Evolutionary conservation across 73 alveolate genomes (phyloP), one percentile per base, ranked within the genome.

Genomic region (Paraurostyla sp.): DNA sequence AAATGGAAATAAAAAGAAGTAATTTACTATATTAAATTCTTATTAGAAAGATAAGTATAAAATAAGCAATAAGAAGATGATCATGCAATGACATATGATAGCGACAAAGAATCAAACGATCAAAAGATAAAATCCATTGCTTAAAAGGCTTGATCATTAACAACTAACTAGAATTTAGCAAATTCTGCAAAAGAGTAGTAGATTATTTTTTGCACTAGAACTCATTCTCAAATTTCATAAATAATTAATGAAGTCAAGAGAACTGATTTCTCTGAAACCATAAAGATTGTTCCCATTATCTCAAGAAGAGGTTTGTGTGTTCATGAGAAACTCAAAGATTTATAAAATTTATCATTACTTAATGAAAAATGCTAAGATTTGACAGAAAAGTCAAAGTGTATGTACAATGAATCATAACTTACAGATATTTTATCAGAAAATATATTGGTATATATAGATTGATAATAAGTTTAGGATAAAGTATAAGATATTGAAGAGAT

Each of bases 231-330:
- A 57, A 69, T 85, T 7, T 85, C 92, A 0, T 52, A 85, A 49
- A 29, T 85, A 4, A 51, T 85, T 16, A 85, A 85, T 85, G 92
- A 85, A 27, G 71, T 85, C 0, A 85, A 85, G 45, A 9, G 59
- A 43, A 49, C 82, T 33, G 59, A 63, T 20, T 83, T 60, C 40
- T 18, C 68, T 65, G 22, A 65, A 6, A 29, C 27, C 13, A 43
- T 85, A 13, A 16, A 11, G 0, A 87, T 85, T 0, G 85, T 85
- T 25, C 92, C 92, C 33, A 29, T 85, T 2, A 46, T 71, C 13
- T 65, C 87, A 0, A 65, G 92, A 32, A 85, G 50, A 43, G 92
- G 87, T 6, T 65, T 85, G 29, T 85, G 92, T 51, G 87, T 85
- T 33, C 71, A 85, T 69, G 83, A 65, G 36, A 71, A 85, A 20